A percentile compares a stretch with the other conserved stretches of the same genome.
Evolutionary conservation across 164 flowering plant species (phyloP).

Genomic region (Annona cherimola): DNA sequence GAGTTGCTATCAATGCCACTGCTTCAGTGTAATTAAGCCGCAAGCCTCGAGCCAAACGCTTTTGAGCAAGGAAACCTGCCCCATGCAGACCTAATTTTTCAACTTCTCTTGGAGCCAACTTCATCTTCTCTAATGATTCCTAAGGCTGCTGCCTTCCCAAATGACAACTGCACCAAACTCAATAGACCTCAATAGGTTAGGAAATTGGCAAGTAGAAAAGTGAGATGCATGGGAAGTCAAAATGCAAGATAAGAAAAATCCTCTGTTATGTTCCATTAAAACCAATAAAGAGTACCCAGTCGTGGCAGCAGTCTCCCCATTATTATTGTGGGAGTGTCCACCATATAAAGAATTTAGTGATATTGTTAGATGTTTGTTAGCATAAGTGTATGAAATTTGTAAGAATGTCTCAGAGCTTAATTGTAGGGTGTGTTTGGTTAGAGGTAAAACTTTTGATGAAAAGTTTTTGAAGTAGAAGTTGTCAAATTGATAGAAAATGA

Average conservation of each 20-base stretch:
- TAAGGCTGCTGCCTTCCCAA: not conserved
- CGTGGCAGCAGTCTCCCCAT: too few species aligned
- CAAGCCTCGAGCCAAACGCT: slow-evolving; percentile 87
- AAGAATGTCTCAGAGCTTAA: too few species aligned
- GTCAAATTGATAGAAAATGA: too few species aligned
- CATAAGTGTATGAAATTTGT: too few species aligned
- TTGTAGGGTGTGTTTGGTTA: too few species aligned
- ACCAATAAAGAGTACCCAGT: not conserved
- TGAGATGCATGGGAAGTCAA: not conserved
- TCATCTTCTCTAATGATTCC: slow-evolving; percentile 35
- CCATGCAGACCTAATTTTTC: slow-evolving; percentile 74
- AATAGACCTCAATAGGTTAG: not conserved
- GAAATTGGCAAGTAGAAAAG: not conserved
- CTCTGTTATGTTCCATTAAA: not conserved
- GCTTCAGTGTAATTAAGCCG: slow-evolving; percentile 84
- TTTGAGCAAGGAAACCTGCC: slow-evolving; percentile 90
- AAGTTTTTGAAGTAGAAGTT: too few species aligned
- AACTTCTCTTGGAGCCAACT: slow-evolving; percentile 73
- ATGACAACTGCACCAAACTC: not conserved
- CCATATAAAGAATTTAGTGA: too few species aligned
- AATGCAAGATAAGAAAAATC: not conserved
- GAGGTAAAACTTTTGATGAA: too few species aligned
- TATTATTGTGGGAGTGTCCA: too few species aligned
- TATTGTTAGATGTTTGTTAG: too few species aligned
- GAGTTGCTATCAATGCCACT: slow-evolving; percentile 86